A percentile compares a stretch with the other conserved stretches of the same genome.
phyloP scores from a whole-genome alignment of 805 yeast genomes.

The Barnettozyma californica region DNA sequence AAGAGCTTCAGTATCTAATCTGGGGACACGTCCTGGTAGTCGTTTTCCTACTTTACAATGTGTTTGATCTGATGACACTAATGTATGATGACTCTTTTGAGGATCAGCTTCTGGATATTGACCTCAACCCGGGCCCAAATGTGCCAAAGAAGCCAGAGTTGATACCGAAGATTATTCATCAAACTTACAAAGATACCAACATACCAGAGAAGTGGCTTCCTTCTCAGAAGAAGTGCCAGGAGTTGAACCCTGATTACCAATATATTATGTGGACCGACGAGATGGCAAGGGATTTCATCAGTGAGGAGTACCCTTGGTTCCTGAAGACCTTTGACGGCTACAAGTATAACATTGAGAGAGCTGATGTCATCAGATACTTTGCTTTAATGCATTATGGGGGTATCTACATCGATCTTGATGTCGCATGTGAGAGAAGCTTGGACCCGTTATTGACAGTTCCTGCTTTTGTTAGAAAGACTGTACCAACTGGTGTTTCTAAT shows the following conservation, averaged over 20 bases:
- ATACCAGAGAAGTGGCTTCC: conserved; percentile 79
- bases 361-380: conserved; percentile 88
- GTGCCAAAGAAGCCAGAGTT: conserved; percentile 42
- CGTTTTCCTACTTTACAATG: conserved; percentile 45
- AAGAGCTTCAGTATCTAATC: conserved; percentile 57
- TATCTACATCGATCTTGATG: conserved; percentile 84
- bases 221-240: conserved; percentile 72
- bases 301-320: conserved; percentile 83
- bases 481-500: conserved; percentile 88
- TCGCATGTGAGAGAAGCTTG: conserved; percentile 72
- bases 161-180: conserved; percentile 90
- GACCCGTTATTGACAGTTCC: conserved; percentile 81
- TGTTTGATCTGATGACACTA: conserved; percentile 68
- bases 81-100: conserved; percentile 65
- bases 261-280: conserved; percentile 90
- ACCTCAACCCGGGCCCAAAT: conserved; percentile 50
- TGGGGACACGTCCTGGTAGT: conserved; percentile 48
- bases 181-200: conserved; percentile 75
- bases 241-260: conserved; percentile 81
- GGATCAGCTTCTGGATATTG: conserved; percentile 59
- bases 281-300: conserved; percentile 71
- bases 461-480: conserved; percentile 81
- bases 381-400: conserved; percentile 83
- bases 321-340: conserved; percentile 71
- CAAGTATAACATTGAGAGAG: conserved; percentile 78